Base-by-base conservation (phyloP, 2,329 filamentous ascomycete species). In the Ophiostoma sp. region DNA sequence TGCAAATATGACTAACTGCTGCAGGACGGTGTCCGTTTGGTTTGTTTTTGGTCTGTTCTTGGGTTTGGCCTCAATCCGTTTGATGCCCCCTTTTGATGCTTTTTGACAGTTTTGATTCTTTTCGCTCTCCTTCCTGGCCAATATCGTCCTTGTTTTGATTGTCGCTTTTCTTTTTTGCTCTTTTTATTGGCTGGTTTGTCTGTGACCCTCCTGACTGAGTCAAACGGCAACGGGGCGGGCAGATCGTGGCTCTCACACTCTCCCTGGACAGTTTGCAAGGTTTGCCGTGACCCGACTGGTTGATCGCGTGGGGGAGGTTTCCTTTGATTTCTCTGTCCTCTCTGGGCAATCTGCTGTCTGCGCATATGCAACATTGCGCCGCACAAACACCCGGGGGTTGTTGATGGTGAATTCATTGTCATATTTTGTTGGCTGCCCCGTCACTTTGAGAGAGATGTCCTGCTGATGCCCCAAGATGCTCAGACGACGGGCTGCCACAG, bases 1-100 rank as follows among this genome's bases (percentile, higher is more conserved):
- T 69, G 42, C 64, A 69, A n/a, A 48, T 52, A 36, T 69, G 64
- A 69, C 45, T 69, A 69, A 52, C 25, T 19, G 17, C 42, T 50
- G 64, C 42, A 52, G 25, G 42, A 28, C 39, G 64, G 64, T n/a
- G 42, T 70, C 42, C 31, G 45, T 50, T 69, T 48, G 3, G 31
- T 66, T n/a, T 39, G 42, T 17, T 48, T 2, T 48, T 48, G 39
- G 39, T 36, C 33, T 48, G 42, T 48, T n/a, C n/a, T n/a, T n/a
- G n/a, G n/a, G n/a, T 22, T 66, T 66, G 33, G 33, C 36, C 36
- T 66, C 39, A 48, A 55, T 55, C 50, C 50, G n/a, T 25, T 55
- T 25, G 50, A 55, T 25, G 36, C 9, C 61, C 61, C 61, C 36
- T 45, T 66, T 42, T 33, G 8, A 36, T 48, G 45, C 19, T 48